phyloP scores from a whole-genome alignment of 202 grass and related monocot species.

The Eragrostis tef region DNA sequence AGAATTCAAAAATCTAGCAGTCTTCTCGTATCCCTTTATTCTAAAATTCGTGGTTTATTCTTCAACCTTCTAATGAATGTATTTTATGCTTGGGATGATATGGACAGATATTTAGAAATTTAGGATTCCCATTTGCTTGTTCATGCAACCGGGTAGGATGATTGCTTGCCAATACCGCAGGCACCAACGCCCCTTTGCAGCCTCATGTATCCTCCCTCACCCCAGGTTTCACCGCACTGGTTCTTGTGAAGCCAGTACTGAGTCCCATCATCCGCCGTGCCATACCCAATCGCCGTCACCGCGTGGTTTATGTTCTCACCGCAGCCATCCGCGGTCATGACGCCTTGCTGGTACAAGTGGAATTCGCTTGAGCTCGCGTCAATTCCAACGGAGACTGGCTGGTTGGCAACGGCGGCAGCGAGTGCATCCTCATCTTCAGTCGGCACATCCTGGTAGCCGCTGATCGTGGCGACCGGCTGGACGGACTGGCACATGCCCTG shows the following conservation, averaged over 20 bases:
- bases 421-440: background rate
- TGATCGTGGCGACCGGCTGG: conserved; percentile 30
- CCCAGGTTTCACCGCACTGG: conserved; percentile 9
- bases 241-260: conserved; percentile 29
- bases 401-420: conserved; percentile 35
- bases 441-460: conserved; percentile 30
- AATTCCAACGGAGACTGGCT: conserved; percentile 44
- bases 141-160: conserved; percentile 10
- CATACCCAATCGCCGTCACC: conserved; percentile 4
- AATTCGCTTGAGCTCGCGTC: background rate
- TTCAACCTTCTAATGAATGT: too few relatives aligned
- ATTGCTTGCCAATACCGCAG: background rate
- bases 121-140: too few relatives aligned
- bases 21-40: too few relatives aligned
- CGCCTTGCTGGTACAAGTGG: background rate
- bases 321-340: background rate
- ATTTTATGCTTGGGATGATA: too few relatives aligned
- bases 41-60: too few relatives aligned
- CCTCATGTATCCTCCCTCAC: conserved; percentile 14
- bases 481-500: background rate
- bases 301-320: background rate
- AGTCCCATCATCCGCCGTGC: conserved; percentile 11
- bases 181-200: conserved; percentile 7
- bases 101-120: too few relatives aligned
- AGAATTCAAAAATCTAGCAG: too few relatives aligned